Percentiles rank a stretch among this genome's conserved stretches.
Conservation (phyloP, 495 filamentous ascomycete genomes). For the Bathelium albidoporum region DNA sequence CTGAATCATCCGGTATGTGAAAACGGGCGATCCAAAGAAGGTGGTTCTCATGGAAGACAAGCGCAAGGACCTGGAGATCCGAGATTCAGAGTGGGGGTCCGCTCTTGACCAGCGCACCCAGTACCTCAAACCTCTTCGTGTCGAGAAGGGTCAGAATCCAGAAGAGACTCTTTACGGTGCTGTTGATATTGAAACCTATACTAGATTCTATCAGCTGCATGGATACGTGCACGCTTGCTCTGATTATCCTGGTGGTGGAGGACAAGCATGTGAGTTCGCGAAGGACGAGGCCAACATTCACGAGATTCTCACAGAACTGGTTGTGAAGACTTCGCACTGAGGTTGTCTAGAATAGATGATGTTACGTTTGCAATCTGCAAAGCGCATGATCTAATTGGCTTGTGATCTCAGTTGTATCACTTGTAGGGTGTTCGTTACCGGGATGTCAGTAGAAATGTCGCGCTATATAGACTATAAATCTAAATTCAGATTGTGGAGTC, state of each 20-base stretch:
- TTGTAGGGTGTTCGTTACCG: too few species aligned
- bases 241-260: neutral
- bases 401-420: neutral
- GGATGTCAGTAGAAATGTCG: too few species aligned
- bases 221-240: neutral
- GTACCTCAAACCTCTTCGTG: neutral
- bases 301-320: constrained; percentile 5
- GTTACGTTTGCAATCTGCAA: neutral
- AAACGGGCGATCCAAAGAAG: constrained; percentile 3
- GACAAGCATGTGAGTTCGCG: constrained; percentile 4
- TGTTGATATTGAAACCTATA: constrained; percentile 5
- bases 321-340: constrained; percentile 6
- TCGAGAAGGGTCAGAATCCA: neutral
- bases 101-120: constrained; percentile 3
- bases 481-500: too few species aligned
- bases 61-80: constrained; percentile 3
- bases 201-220: constrained; percentile 7
- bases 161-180: constrained; percentile 3
- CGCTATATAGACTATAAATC: too few species aligned
- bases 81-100: neutral
- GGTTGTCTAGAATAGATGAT: neutral
- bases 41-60: constrained; percentile 8
- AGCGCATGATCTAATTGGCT: neutral
- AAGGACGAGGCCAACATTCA: constrained; percentile 7
- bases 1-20: constrained; percentile 4